Percentiles rank a stretch among this genome's conserved stretches.
Evolutionary conservation across 495 filamentous ascomycete genomes (phyloP).

Genomic region (Tuber melanosporum): DNA sequence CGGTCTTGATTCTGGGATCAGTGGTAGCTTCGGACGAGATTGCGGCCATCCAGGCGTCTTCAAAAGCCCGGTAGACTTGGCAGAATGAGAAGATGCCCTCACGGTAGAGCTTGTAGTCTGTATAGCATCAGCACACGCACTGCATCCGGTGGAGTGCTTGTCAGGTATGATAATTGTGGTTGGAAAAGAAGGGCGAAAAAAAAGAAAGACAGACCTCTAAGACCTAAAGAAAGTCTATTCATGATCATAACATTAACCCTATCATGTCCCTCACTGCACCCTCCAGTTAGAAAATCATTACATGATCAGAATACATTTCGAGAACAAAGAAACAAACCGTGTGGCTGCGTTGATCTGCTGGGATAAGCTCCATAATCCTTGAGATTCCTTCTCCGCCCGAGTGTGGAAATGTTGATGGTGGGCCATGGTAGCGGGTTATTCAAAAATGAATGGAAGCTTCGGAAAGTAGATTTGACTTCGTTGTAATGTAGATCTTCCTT

Average conservation of each 20-base stretch:
- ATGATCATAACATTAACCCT: constrained; percentile 31
- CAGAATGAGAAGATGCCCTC: constrained; percentile 37
- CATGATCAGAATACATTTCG: not conserved
- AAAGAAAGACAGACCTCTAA: constrained; percentile 12
- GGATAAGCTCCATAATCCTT: constrained; percentile 9
- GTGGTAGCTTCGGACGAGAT: constrained; percentile 7
- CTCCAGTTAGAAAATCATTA: not conserved
- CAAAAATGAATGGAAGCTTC: not conserved
- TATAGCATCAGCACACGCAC: not conserved
- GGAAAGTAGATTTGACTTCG: not conserved
- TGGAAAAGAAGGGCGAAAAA: too few relatives aligned
- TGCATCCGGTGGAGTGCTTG: not conserved
- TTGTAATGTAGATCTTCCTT: not conserved
- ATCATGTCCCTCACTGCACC: constrained; percentile 35
- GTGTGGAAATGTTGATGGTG: constrained; percentile 4
- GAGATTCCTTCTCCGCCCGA: constrained; percentile 6
- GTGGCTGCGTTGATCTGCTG: constrained; percentile 34
- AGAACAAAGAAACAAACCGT: constrained; percentile 15
- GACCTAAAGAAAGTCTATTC: constrained; percentile 27
- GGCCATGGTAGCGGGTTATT: not conserved
- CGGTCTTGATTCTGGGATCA: constrained; percentile 19
- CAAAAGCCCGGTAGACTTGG: constrained; percentile 37
- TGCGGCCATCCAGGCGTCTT: constrained; percentile 33
- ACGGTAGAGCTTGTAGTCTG: constrained; percentile 35
- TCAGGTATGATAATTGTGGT: not conserved